Evolutionary conservation across 2,329 filamentous ascomycete species (phyloP).

Genomic region (Xylaria sp.): DNA sequence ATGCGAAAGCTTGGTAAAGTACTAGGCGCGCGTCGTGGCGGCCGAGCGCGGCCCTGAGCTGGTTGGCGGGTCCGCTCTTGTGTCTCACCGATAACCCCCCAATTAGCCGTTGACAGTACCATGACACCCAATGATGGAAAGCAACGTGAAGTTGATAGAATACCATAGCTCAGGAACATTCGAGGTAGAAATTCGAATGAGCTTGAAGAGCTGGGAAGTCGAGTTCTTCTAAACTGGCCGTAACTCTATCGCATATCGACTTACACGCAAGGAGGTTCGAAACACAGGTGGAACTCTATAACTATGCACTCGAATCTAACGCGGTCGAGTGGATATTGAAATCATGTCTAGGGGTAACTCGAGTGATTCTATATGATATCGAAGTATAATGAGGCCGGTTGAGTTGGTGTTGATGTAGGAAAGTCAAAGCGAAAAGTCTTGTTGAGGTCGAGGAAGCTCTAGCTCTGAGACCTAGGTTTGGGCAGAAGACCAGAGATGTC

Average conservation of each 20-base stretch:
- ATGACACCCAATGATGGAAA: neutral
- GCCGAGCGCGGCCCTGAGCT: conserved; percentile 21
- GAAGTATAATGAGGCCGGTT: conserved; percentile 18
- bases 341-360: neutral
- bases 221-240: neutral
- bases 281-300: conserved; percentile 1
- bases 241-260: neutral
- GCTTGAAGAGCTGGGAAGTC: neutral
- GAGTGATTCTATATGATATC: conserved; percentile 17
- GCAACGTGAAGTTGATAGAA: neutral
- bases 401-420: conserved; percentile 30
- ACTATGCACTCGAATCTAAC: conserved; percentile 1
- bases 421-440: conserved; percentile 15
- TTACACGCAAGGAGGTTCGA: conserved; percentile 27
- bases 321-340: neutral
- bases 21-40: conserved; percentile 22
- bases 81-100: conserved; percentile 28
- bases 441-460: conserved; percentile 44
- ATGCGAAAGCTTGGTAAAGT: conserved; percentile 7
- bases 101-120: conserved; percentile 14
- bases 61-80: conserved; percentile 26
- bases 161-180: neutral
- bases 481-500: conserved; percentile 32
- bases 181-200: neutral
- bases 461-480: conserved; percentile 40